A percentile compares a stretch with the other conserved stretches of the same genome.
Conservation (phyloP, 2,329 filamentous ascomycete species). For the Juglanconis oblonga region DNA sequence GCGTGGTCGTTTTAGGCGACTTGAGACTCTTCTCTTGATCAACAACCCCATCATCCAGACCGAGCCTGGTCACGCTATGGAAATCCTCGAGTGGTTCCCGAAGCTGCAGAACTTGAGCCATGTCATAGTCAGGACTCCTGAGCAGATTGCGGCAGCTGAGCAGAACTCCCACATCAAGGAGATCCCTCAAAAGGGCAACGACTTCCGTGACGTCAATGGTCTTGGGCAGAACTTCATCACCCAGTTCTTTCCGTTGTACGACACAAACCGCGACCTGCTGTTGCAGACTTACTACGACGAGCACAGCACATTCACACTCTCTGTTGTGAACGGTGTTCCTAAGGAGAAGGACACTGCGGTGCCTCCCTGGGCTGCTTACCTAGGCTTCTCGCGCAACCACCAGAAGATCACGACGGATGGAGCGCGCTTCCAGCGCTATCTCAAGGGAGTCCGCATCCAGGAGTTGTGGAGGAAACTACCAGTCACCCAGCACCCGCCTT, state of each 20-base stretch:
- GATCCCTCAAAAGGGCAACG: constrained; percentile 60
- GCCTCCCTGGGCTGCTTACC: constrained; percentile 70
- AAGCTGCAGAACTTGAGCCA: constrained; percentile 75
- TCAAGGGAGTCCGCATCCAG: constrained; percentile 63
- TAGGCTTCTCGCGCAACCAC: constrained; percentile 76
- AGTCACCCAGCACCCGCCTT: constrained; percentile 69
- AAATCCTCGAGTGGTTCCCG: constrained; percentile 79
- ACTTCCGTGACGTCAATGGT: constrained; percentile 71
- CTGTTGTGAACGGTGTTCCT: constrained; percentile 61
- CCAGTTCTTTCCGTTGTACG: constrained; percentile 71
- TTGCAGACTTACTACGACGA: constrained; percentile 71
- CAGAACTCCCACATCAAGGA: constrained; percentile 50
- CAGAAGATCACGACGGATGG: constrained; percentile 58
- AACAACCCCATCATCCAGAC: constrained; percentile 74
- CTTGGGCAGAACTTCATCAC: constrained; percentile 75
- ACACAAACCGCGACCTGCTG: constrained; percentile 65
- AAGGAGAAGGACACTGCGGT: constrained; percentile 39
- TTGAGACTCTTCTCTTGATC: constrained; percentile 77
- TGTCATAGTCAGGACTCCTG: constrained; percentile 67
- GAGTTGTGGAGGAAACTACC: constrained; percentile 70
- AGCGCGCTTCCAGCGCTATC: constrained; percentile 63
- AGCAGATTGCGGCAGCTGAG: constrained; percentile 60
- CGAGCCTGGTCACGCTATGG: constrained; percentile 59
- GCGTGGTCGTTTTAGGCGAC: constrained; percentile 72
- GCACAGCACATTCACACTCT: constrained; percentile 71